A percentile compares a stretch with the other conserved stretches of the same genome.
These are phyloP conservation scores for Eragrostis nindensis DNA, from an alignment of 176 grass and related monocot species.

Conservation along the genomic window DNA sequence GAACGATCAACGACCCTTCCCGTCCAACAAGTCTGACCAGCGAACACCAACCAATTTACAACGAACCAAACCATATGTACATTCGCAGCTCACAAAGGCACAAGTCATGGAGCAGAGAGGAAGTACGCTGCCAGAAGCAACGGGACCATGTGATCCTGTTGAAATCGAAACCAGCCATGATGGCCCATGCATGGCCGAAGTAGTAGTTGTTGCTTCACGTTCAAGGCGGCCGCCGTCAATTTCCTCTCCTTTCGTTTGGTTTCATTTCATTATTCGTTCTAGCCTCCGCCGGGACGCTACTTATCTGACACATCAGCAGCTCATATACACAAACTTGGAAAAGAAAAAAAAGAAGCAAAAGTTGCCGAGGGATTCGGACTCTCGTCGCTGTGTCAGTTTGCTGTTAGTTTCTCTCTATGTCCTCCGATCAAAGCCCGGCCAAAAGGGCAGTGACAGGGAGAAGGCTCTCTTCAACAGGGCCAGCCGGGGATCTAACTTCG, in stretches of 20 bases:
- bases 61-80: neutral
- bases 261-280: neutral
- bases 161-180: slow-evolving; percentile 14
- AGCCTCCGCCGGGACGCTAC: slow-evolving; percentile 1
- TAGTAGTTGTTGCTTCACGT: slow-evolving; percentile 16
- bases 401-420: slow-evolving; percentile 22
- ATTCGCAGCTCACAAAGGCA: neutral
- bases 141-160: slow-evolving; percentile 18
- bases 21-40: neutral
- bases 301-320: slow-evolving; percentile 46
- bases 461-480: neutral
- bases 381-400: slow-evolving; percentile 1
- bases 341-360: neutral
- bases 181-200: slow-evolving; percentile 10
- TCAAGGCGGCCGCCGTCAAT: slow-evolving; percentile 15
- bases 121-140: slow-evolving; percentile 22
- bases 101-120: neutral
- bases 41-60: slow-evolving; percentile 7
- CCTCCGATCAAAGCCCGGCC: slow-evolving; percentile 25
- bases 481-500: no score
- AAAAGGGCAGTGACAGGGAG: slow-evolving; percentile 29
- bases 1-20: neutral
- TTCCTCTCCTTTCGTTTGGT: neutral
- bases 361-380: slow-evolving; percentile 25
- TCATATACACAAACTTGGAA: slow-evolving; percentile 32